Evolutionary conservation across 2,329 filamentous ascomycete species (phyloP).

Genomic region (Mycosphaerella sp.): DNA sequence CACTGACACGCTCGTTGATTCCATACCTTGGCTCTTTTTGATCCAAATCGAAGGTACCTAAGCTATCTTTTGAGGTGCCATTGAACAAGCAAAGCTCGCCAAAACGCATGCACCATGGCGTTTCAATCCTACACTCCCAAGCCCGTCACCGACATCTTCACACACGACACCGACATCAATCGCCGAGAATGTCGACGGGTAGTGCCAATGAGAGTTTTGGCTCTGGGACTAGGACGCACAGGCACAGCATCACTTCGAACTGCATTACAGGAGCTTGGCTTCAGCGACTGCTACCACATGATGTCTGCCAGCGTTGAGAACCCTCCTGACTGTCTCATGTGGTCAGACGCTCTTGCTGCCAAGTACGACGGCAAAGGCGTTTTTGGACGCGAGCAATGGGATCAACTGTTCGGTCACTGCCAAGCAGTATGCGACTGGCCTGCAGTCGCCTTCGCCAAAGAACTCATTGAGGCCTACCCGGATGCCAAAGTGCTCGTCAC

Average conservation of each 20-base stretch:
- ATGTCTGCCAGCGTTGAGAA: constrained; percentile 65
- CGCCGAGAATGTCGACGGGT: constrained; percentile 57
- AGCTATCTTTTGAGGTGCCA: no score
- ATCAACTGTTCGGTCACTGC: constrained; percentile 60
- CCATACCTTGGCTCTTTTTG: no score
- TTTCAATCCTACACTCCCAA: constrained; percentile 41
- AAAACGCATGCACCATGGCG: constrained; percentile 30
- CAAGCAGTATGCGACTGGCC: constrained; percentile 65
- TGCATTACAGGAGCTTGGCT: constrained; percentile 61
- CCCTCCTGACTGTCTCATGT: constrained; percentile 60
- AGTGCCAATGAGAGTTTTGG: constrained; percentile 67
- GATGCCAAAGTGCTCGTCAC: constrained; percentile 67
- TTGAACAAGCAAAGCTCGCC: neutral
- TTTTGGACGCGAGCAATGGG: constrained; percentile 63
- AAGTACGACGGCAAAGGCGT: constrained; percentile 56
- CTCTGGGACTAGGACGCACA: constrained; percentile 63
- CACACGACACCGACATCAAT: constrained; percentile 61
- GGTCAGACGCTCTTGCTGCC: constrained; percentile 62
- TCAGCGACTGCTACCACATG: constrained; percentile 67
- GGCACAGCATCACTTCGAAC: constrained; percentile 64
- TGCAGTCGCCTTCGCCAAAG: constrained; percentile 60
- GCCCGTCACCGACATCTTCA: constrained; percentile 57
- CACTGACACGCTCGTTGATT: no score
- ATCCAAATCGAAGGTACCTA: no score
- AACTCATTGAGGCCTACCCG: constrained; percentile 65